These are phyloP conservation scores for Dendrocalamus sinicus DNA, from an alignment of 176 grass and related monocot genomes.

Conservation along the genomic window DNA sequence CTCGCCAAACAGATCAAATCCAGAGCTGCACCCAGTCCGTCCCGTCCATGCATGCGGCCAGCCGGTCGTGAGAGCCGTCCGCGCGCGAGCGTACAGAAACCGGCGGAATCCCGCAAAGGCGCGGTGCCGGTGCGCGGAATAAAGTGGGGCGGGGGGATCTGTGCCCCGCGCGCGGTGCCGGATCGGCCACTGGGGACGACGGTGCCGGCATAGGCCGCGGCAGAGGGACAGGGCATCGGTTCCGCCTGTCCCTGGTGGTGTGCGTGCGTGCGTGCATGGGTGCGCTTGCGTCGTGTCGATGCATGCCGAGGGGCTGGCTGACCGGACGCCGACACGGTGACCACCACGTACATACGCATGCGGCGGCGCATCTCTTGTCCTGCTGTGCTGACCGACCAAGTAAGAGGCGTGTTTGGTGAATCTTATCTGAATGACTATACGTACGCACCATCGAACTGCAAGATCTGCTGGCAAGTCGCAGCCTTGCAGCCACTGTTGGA, in stretches of 20 bases:
- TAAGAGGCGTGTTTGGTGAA: constrained; percentile 29
- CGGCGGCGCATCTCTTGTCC: constrained; percentile 32
- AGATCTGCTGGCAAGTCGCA: constrained; percentile 39
- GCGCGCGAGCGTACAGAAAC: not conserved
- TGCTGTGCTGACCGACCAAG: constrained; percentile 47
- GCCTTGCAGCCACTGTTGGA: not conserved
- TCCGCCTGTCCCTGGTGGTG: constrained; percentile 46
- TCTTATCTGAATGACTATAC: constrained; percentile 37
- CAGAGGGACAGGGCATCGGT: constrained; percentile 60
- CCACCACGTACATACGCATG: not conserved
- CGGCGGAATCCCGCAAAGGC: constrained; percentile 20
- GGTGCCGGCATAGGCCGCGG: constrained; percentile 46
- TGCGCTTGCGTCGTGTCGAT: not conserved
- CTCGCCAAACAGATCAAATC: not conserved
- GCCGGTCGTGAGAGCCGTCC: not conserved
- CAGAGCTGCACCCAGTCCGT: not conserved
- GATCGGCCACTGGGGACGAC: not conserved
- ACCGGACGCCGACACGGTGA: not conserved
- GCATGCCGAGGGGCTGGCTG: too few relatives aligned
- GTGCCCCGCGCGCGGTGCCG: constrained; percentile 8
- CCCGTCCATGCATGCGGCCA: constrained; percentile 2
- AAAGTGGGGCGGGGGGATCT: constrained; percentile 11
- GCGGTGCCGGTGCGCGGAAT: constrained; percentile 1
- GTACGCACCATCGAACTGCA: constrained; percentile 14
- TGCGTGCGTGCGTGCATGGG: not conserved